Percentiles rank a stretch among this genome's conserved stretches.
Evolutionary conservation across 106 monocot genomes (phyloP).

Genomic region (Chionographis japonica): DNA sequence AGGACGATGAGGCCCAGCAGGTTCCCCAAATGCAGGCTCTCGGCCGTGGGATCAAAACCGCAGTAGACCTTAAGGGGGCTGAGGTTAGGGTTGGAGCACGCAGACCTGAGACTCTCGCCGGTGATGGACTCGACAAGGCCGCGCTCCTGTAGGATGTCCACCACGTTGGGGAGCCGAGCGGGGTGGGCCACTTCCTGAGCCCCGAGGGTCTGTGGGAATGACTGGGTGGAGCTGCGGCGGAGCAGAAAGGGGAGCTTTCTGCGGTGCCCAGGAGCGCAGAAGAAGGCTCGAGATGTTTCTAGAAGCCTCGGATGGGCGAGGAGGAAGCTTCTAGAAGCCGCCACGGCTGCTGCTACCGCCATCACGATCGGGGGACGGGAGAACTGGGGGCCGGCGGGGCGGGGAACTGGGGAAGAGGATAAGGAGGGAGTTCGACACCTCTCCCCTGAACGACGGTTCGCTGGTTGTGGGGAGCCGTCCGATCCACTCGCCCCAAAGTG

Average conservation of each 20-base stretch:
- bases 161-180: conserved; percentile 30
- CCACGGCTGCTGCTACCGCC: conserved; percentile 10
- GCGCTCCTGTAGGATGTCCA: conserved; percentile 66
- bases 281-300: conserved; percentile 11
- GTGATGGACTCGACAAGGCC: conserved; percentile 80
- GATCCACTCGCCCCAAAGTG: no score
- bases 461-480: no score
- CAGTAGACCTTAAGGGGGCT: conserved; percentile 66
- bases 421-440: no score
- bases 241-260: not conserved
- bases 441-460: no score
- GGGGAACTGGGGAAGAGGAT: no score
- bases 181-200: not conserved
- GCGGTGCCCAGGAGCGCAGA: not conserved
- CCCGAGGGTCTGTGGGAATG: conserved; percentile 7
- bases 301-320: conserved; percentile 20
- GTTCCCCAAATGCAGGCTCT: conserved; percentile 93
- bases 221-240: conserved; percentile 8
- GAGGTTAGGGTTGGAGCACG: conserved; percentile 12
- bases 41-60: conserved; percentile 94
- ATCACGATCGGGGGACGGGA: not conserved
- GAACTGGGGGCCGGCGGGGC: no score
- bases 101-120: conserved; percentile 44
- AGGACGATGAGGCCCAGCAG: conserved; percentile 79
- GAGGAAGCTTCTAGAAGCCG: conserved; percentile 10